Evolutionary conservation across 371 early-diverging fungal genomes (phyloP), one percentile per base, ranked within the genome.

Genomic region (Rhizomucor pusillus): DNA sequence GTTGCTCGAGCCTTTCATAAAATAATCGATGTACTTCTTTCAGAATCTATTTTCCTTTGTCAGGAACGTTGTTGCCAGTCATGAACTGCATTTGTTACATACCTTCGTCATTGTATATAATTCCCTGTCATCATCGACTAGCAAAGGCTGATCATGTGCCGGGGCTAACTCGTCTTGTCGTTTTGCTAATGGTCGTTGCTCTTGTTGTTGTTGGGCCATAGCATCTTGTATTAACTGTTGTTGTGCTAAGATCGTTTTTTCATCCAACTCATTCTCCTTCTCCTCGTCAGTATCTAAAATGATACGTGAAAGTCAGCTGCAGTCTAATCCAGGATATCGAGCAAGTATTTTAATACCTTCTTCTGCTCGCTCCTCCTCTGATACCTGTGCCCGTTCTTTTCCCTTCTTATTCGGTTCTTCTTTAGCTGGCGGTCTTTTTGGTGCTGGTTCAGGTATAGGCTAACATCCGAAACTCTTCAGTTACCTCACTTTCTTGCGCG

Each of bases 121-220:
- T 33, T 86, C 88, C 24, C 65, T 57, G 52, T 82, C 85, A 25
- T 81, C 71, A 45, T 82, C 82, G 12, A 71, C 71, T 20, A 75
- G 56, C 2, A 79, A 60, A 2, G 77, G 75, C 2, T 63, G 64
- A 47, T 63, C 66, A 6, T 54, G 56, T 14, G 50, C 29, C 6
- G 50, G 35, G 24, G 43, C 37, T 6, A 57, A 44, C 29, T 61
- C 66, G 20, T 56, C 65, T 46, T 60, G 57, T 43, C 67, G 66
- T 57, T 59, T 66, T 16, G 57, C 53, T 11, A 65, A 57, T 13
- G 71, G 63, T 22, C 53, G 13, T 41, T 66, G 48, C 20, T 60
- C 45, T 20, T 62, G 45, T 23, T 65, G 51, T 11, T 57, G 43
- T 52, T 62, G 37, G 10, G 57, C 64, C 61, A 64, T 60, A 14